phyloP scores from a whole-genome alignment of 176 grass and related monocot species.

The Chloris gayana region DNA sequence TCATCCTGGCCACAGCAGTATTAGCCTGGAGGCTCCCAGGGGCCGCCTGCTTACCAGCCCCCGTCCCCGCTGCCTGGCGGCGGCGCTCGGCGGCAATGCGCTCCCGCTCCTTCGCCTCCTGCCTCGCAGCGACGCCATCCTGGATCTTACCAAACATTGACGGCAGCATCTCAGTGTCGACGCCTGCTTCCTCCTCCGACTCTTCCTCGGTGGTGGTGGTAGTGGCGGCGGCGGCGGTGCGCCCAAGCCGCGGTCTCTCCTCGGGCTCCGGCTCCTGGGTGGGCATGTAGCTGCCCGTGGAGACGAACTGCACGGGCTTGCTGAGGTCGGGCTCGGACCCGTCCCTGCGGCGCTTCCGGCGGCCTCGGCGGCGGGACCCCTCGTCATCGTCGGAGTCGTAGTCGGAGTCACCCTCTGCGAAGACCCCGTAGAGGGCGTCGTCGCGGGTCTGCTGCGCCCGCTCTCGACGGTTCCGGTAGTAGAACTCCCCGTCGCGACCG shows the following conservation, averaged over 20 bases:
- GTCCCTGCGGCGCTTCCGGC: constrained; percentile 49
- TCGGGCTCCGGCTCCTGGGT: constrained; percentile 39
- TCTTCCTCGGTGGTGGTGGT: background rate
- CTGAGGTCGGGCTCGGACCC: constrained; percentile 45
- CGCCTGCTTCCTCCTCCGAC: constrained; percentile 28
- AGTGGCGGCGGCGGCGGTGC: background rate
- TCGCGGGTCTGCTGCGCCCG: constrained; percentile 60
- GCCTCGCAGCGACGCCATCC: constrained; percentile 63
- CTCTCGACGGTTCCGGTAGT: constrained; percentile 58
- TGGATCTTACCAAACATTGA: constrained; percentile 43
- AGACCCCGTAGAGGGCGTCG: constrained; percentile 72
- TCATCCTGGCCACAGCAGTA: constrained; percentile 62
- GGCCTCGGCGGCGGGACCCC: constrained; percentile 44
- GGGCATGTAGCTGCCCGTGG: constrained; percentile 52
- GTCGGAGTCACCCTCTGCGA: constrained; percentile 61
- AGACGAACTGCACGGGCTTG: constrained; percentile 70
- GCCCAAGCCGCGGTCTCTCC: constrained; percentile 35
- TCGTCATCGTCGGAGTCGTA: constrained; percentile 56
- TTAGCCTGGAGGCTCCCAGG: constrained; percentile 53
- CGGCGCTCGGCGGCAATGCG: constrained; percentile 40
- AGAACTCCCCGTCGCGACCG: constrained; percentile 80
- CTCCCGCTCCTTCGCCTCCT: constrained; percentile 76
- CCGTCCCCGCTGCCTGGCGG: constrained; percentile 11
- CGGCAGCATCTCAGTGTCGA: constrained; percentile 29
- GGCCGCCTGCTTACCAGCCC: constrained; percentile 31